Conservation (phyloP, 2,329 filamentous ascomycete species). For the Nigrograna mackinnonii region DNA sequence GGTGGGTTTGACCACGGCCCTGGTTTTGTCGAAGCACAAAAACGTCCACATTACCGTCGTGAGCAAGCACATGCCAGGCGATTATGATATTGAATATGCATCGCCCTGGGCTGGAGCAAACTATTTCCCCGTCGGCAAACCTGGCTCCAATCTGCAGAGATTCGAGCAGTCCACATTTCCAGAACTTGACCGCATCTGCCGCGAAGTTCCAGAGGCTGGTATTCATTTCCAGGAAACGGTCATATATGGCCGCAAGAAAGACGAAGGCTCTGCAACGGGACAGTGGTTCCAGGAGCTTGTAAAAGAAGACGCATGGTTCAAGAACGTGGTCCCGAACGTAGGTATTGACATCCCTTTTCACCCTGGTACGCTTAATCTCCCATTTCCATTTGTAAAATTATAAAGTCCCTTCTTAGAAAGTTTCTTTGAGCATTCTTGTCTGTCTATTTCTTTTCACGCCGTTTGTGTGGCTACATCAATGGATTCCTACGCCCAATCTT, state of each 20-base stretch:
- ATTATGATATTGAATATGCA: conserved; percentile 89
- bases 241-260: conserved; percentile 66
- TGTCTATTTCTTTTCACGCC: too few relatives aligned
- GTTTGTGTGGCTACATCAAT: too few relatives aligned
- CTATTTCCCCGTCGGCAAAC: conserved; percentile 58
- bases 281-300: conserved; percentile 71
- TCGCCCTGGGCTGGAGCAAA: conserved; percentile 89
- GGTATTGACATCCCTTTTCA: too few relatives aligned
- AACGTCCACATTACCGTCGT: conserved; percentile 68
- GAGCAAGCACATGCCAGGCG: conserved; percentile 89
- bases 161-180: conserved; percentile 51
- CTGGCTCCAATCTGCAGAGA: conserved; percentile 40
- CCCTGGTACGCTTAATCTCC: too few relatives aligned
- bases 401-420: too few relatives aligned
- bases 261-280: conserved; percentile 57
- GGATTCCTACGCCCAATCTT: too few relatives aligned
- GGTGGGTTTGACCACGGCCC: conserved; percentile 66
- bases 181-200: conserved; percentile 48
- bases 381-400: not conserved
- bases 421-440: too few relatives aligned
- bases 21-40: conserved; percentile 61
- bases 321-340: conserved; percentile 70
- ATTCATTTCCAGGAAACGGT: conserved; percentile 72
- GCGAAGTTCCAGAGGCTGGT: conserved; percentile 74
- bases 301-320: conserved; percentile 72